Percentiles rank a stretch among this genome's conserved stretches.
Conservation (phyloP, 2,329 filamentous ascomycete species). For the Neofusicoccum laricinum region DNA sequence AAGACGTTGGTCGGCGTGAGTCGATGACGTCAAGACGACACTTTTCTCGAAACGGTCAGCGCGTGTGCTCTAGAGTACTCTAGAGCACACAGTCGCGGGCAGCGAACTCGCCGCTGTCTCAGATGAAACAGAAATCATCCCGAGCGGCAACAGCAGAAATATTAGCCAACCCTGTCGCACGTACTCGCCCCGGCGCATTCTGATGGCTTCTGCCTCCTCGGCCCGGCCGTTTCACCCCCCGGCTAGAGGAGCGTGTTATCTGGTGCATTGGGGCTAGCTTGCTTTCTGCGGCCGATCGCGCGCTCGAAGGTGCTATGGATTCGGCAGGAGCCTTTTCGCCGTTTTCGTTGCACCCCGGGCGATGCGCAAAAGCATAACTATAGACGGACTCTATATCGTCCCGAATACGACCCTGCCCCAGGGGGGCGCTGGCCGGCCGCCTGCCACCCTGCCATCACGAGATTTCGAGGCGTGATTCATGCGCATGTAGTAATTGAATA, state of each 20-base stretch:
- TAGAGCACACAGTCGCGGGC: background rate
- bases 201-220: background rate
- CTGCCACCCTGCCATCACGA: background rate
- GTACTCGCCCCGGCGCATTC: background rate
- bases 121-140: conserved; percentile 5
- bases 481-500: conserved; percentile 4
- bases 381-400: conserved; percentile 3
- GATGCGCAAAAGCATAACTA: conserved; percentile 12
- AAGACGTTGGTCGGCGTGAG: background rate
- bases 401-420: conserved; percentile 11
- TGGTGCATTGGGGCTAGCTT: background rate
- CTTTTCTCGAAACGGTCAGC: background rate
- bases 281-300: background rate
- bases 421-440: background rate
- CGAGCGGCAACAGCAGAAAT: background rate
- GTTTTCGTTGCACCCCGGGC: conserved; percentile 3
- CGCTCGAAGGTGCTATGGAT: background rate
- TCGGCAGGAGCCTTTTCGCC: background rate
- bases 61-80: background rate
- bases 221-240: background rate
- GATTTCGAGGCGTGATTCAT: conserved; percentile 10
- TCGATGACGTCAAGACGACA: conserved; percentile 9
- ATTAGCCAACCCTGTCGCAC: background rate
- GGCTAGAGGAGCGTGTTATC: background rate
- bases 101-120: background rate